phyloP scores from a whole-genome alignment of 257 asterid species.

The Knoxia roxburghii region DNA sequence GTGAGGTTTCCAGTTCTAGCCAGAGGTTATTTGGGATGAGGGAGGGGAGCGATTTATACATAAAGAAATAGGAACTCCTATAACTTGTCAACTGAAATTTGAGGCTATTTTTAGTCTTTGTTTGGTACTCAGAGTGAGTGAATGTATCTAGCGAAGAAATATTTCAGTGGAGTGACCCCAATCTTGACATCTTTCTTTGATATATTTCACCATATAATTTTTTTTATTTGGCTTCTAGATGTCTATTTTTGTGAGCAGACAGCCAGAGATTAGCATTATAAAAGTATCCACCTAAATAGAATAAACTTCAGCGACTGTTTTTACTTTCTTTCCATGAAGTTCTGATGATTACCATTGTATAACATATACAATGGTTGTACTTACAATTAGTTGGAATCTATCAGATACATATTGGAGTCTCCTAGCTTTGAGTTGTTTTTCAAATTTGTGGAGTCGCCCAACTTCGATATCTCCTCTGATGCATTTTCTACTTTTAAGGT shows the following conservation, averaged over 20 bases:
- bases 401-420: slow-evolving; percentile 86
- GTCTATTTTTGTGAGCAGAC: not conserved
- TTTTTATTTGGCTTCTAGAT: not conserved
- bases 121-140: not conserved
- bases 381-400: slow-evolving; percentile 23
- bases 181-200: not conserved
- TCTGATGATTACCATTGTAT: too few species aligned
- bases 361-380: not conserved
- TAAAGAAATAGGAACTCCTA: not conserved
- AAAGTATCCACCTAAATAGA: too few species aligned
- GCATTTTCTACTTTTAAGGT: slow-evolving; percentile 98
- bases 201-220: not conserved
- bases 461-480: slow-evolving; percentile 90
- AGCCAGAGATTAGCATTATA: too few species aligned
- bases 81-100: not conserved
- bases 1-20: not conserved
- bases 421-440: slow-evolving; percentile 94
- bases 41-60: not conserved
- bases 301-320: too few species aligned
- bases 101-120: not conserved
- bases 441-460: slow-evolving; percentile 86
- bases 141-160: not conserved
- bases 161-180: not conserved
- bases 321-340: too few species aligned
- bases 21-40: not conserved